Evolutionary conservation across 257 asterid genomes (phyloP), one percentile per base, ranked within the genome.

Genomic region (Fraxinus americana): DNA sequence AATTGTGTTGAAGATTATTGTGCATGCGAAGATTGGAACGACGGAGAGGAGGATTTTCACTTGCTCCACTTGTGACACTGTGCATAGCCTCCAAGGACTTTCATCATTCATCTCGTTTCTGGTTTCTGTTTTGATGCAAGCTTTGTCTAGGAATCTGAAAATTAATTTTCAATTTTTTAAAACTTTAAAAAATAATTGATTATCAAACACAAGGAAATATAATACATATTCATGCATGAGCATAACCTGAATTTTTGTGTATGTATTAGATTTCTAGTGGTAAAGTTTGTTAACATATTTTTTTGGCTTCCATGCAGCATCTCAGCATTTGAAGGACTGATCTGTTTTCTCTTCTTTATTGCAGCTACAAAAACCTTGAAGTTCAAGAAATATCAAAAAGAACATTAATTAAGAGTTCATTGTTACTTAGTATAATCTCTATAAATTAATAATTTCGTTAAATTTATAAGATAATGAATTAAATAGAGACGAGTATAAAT

Each of bases 1-100:
- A 9, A 90, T 88, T 50, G 95, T 90, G 95, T 90, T 90, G 89
- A 91, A 91, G 80, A 90, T 87, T 77, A 91, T 90, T 0, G 97
- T 90, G 88, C 93, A 90, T 0, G 90, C 92, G 19, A 90, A 91
- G 52, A 91, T 90, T 0, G 97, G 97, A 17, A 90, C 86, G 1
- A 88, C 84, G 6, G 97, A 90, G 2, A 91, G 76, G 8, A 91
- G 77, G 50, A 88, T 86, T 78, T 91, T 91, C 59, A 89, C 97
- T 79, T 92, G 96, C 84, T 90, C 95, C 17, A 90, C 97, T 67
- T 90, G 96, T 0, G 90, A 72, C 19, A 84, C 91, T 7, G 85
- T 87, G 90, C 97, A 90, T 1, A 92, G 87, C 67, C 89, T 84
- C 96, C 95, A 92, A 2, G 90, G 82, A 10, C 93, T 88, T 67